Base-by-base conservation (phyloP, 202 grass and related monocot species). In the Panicum hallii region DNA sequence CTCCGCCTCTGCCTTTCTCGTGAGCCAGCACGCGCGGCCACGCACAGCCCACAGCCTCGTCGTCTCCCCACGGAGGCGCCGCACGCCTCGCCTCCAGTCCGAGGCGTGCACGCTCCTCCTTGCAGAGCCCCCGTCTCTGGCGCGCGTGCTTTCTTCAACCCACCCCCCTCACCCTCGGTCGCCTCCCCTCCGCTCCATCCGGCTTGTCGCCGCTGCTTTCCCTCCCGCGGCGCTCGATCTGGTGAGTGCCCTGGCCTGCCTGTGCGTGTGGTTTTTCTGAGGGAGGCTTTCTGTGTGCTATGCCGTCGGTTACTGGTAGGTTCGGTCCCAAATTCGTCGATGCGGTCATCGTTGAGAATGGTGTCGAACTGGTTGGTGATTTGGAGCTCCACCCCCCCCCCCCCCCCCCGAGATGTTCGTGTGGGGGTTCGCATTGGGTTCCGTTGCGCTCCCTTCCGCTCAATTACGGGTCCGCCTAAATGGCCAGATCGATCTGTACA, bases 71-170 rank as follows among this genome's bases (percentile, higher is more conserved):
- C 67, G 26, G 43, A 71, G 68, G 28, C 42, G 60, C 73, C 11
- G 61, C 45, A 79, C 75, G 63, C 74, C 74, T 36, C 55, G 38
- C 36, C 74, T 19, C 42, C 75, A 11, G 40, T 47, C 66, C 66
- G 79, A 71, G 79, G 79, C 79, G 68, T 28, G 80, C 67, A 72
- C 79, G 79, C 81, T 52, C 28, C 70, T 63, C 56, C 23, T 38
- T 19, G 56, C 57, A 62, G 30, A 62, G 30, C 7, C 56, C 70
- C 26, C 20, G 11, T 15, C 22, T 45, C 28, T 22, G 22, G 11
- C 67, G 66, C 79, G 79, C 52, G 79, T 22, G 67, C 80, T 72
- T 42, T 3, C 9, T 1, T 13, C 0, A 9, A 9, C n/a, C 54
- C 20, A 6, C 6, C n/a, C n/a, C 13, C 19, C 9, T 43, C 78